These are phyloP conservation scores for Trypanosoma boissoni DNA, from an alignment of 208 protist species.

Conservation along the genomic window DNA sequence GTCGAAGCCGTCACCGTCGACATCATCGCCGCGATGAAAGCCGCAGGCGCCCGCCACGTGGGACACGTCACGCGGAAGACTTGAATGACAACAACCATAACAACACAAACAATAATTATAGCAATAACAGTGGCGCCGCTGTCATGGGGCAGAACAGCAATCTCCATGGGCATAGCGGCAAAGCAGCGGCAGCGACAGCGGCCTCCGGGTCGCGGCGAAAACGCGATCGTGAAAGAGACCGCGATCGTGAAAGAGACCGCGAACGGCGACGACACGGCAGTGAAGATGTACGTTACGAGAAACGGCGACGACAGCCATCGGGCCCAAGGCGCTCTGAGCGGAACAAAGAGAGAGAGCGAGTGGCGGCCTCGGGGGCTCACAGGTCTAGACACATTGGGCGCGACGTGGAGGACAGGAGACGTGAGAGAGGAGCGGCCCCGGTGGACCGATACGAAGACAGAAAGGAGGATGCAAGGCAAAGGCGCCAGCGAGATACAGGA, in stretches of 20 bases:
- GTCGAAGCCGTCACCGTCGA: neutral
- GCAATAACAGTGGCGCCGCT: constrained; percentile 1
- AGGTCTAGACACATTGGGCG: constrained; percentile 6
- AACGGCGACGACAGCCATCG: constrained; percentile 1
- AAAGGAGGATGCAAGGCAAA: constrained; percentile 49
- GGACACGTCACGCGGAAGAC: too few relatives aligned
- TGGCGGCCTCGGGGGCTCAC: neutral
- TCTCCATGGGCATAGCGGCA: neutral
- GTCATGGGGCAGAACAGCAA: neutral
- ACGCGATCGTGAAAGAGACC: constrained; percentile 14
- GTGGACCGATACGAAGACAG: constrained; percentile 44
- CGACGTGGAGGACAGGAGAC: constrained; percentile 17
- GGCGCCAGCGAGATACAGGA: constrained; percentile 20
- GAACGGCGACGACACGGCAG: constrained; percentile 12
- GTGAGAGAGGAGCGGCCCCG: constrained; percentile 1
- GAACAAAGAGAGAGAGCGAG: constrained; percentile 19
- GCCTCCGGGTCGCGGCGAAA: constrained; percentile 19
- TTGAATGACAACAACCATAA: too few relatives aligned
- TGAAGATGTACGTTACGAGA: constrained; percentile 14
- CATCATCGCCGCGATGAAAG: neutral
- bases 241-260: constrained; percentile 2
- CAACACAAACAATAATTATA: neutral
- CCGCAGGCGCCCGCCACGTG: neutral
- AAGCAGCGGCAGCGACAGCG: constrained; percentile 15
- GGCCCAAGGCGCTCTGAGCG: constrained; percentile 2